Conservation (phyloP, 2,329 filamentous ascomycete genomes). For the Arthrobotrys musiformis region DNA sequence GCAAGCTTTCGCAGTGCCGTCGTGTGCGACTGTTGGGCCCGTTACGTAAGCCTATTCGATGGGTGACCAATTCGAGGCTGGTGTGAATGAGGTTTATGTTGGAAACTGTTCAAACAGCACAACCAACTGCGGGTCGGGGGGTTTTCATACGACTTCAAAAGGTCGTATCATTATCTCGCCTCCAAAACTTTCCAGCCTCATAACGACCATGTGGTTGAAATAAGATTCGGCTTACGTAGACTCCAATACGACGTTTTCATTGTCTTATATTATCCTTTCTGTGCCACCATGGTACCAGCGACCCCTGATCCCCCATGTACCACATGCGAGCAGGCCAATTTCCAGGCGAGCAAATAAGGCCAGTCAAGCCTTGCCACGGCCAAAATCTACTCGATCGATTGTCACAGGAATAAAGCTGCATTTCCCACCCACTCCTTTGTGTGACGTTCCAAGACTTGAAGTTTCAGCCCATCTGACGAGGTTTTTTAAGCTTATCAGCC, state of each 20-base stretch:
- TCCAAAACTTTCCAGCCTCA: not conserved
- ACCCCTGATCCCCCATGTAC: not conserved
- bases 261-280: not conserved
- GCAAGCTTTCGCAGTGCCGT: too few species aligned
- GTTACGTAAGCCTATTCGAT: too few species aligned
- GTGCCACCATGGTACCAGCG: not conserved
- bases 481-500: constrained; percentile 1
- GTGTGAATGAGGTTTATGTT: too few species aligned
- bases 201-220: not conserved
- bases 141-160: constrained; percentile 1
- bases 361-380: not conserved
- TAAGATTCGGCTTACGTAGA: constrained; percentile 12
- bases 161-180: not conserved
- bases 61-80: too few species aligned
- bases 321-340: constrained; percentile 12
- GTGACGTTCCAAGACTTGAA: not conserved
- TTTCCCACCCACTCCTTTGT: not conserved
- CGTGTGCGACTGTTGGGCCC: too few species aligned
- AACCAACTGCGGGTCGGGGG: not conserved
- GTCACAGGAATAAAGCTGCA: not conserved
- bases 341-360: constrained; percentile 34
- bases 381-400: not conserved
- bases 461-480: not conserved
- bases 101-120: not conserved
- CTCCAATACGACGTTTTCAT: not conserved